A percentile compares a stretch with the other conserved stretches of the same genome.
phyloP scores from a whole-genome alignment of 2,329 filamentous ascomycete species.

The Nemania diffusa region DNA sequence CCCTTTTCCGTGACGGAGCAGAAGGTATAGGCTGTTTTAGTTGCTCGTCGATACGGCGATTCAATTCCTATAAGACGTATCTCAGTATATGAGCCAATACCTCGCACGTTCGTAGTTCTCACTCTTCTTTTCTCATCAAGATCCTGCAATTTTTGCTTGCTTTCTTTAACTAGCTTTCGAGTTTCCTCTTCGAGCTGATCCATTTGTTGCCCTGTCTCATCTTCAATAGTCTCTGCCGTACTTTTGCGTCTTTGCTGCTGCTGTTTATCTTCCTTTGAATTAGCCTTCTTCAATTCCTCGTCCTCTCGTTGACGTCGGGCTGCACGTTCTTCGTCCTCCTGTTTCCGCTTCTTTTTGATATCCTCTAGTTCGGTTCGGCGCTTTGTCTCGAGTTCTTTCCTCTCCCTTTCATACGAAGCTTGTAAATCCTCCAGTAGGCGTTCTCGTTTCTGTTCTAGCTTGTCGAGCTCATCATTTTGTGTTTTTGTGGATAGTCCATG shows the following conservation, averaged over 20 bases:
- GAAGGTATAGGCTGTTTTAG: slow-evolving; percentile 42
- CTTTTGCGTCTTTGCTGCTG: slow-evolving; percentile 46
- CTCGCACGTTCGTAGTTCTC: slow-evolving; percentile 17
- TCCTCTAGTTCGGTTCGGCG: slow-evolving; percentile 48
- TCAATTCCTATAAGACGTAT: slow-evolving; percentile 51
- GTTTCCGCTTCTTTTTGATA: slow-evolving; percentile 51
- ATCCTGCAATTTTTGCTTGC: slow-evolving; percentile 47
- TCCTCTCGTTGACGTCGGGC: slow-evolving; percentile 52
- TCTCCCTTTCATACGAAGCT: slow-evolving; percentile 48
- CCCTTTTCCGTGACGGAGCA: slow-evolving; percentile 33
- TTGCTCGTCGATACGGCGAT: slow-evolving; percentile 56
- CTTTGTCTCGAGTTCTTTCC: slow-evolving; percentile 45
- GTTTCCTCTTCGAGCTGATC: slow-evolving; percentile 50
- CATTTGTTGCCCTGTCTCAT: slow-evolving; percentile 52
- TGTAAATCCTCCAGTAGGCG: slow-evolving; percentile 49
- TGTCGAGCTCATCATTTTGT: slow-evolving; percentile 53
- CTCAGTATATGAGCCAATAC: slow-evolving; percentile 7
- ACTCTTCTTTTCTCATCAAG: slow-evolving; percentile 52
- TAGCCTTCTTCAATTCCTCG: slow-evolving; percentile 46
- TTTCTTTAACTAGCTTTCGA: slow-evolving; percentile 45
- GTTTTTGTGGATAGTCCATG: slow-evolving; percentile 48
- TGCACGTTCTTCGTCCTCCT: slow-evolving; percentile 56
- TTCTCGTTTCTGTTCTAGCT: slow-evolving; percentile 54
- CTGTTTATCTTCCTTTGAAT: slow-evolving; percentile 48
- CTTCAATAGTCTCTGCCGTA: slow-evolving; percentile 48